Percentiles rank a stretch among this genome's conserved stretches.
Evolutionary conservation across 208 protist species (phyloP).

Genomic region (Herpetomonas tarakana): DNA sequence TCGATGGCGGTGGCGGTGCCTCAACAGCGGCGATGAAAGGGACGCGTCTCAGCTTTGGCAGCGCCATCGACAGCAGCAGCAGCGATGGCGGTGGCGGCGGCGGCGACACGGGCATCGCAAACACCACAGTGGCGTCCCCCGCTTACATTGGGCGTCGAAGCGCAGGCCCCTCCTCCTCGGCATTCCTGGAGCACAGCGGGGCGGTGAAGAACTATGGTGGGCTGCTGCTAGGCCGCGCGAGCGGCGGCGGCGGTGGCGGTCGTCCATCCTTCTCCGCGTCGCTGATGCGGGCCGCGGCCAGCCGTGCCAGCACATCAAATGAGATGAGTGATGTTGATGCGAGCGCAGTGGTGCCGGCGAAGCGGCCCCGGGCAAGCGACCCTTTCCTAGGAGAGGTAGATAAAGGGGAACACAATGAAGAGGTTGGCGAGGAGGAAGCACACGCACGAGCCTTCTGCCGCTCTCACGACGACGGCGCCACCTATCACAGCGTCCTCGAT

Average conservation of each 20-base stretch:
- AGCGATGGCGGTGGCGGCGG: too few species aligned
- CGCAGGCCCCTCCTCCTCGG: too few species aligned
- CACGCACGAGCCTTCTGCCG: too few species aligned
- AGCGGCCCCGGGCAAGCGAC: not conserved
- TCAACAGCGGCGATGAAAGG: too few species aligned
- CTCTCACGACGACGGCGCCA: too few species aligned
- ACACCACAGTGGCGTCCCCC: too few species aligned
- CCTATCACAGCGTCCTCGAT: too few species aligned
- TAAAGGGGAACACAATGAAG: conserved; percentile 8
- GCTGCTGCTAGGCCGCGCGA: not conserved
- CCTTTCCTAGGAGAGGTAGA: conserved; percentile 6
- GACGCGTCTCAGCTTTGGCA: not conserved
- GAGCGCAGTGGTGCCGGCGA: not conserved
- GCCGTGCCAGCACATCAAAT: not conserved
- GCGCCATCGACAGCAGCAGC: not conserved
- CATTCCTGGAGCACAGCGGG: too few species aligned
- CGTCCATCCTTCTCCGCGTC: not conserved
- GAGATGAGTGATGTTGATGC: not conserved
- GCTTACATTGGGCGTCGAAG: too few species aligned
- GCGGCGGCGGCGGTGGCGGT: not conserved
- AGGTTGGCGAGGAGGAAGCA: too few species aligned
- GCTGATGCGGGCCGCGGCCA: not conserved
- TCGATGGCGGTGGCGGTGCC: too few species aligned
- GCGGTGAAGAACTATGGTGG: conserved; percentile 20
- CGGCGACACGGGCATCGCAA: too few species aligned